Evolutionary conservation across 768 basidiomycete genomes (phyloP), one percentile per base, ranked within the genome.

Genomic region (Auricularia auricula-judae): DNA sequence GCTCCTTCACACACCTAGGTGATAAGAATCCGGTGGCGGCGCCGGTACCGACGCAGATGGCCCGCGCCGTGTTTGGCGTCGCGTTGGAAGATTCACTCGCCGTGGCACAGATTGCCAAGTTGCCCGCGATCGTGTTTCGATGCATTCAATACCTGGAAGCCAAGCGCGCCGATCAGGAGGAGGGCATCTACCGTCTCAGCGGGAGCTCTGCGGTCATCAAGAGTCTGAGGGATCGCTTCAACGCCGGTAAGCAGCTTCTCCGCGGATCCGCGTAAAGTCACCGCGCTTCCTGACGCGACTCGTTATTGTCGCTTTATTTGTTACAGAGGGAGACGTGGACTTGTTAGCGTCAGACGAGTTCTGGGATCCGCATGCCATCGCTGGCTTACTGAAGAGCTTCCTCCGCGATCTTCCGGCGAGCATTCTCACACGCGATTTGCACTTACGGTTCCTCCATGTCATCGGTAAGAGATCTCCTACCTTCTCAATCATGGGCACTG

Each of bases 331-430:
- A n/a, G 97, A 99, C 74, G 82, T 98, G 64, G 88, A 98, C 73
- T 81, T 99, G 11, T 78, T 96, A 43, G 85, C 82, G 43, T 85
- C 87, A 8, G 91, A 93, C 73, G 95, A 97, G 71, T 91, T 88
- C 70, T 97, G 92, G 90, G 97, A 99, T 77, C 93, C 93, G 54
- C 95, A 99, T 74, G 97, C 97, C 43, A 91, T 99, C 66, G 90
- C 97, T 61, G 97, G 96, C 3, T 80, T 99, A 66, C 80, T 99
- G 66, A 99, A 99, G 78, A 84, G 85, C 63, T 99, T 88, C 78
- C 78, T 99, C 70, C 88, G 97, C 65, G 97, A 99, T 70, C 76
- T 99, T 36, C 96, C 97, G 54, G 86, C 87, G 29, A 95, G 93
- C 70, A 88, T 98, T 65, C 80, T 99, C 34, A 98, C 96, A 18